Conservation (phyloP, 2,329 filamentous ascomycete genomes). For the Cladophialophora chaetospira region DNA sequence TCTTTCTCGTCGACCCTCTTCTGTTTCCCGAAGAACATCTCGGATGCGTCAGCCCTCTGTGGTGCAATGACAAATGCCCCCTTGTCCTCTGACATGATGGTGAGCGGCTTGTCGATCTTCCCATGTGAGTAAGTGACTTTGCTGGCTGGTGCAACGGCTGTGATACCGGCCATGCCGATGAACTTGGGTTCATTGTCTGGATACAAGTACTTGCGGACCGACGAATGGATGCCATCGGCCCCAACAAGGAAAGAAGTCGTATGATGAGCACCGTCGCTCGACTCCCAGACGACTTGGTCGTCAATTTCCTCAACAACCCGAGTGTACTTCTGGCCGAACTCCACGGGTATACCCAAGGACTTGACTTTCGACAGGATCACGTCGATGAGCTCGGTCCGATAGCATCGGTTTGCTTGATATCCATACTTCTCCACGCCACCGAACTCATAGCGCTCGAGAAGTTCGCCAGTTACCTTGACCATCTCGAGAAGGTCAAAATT, state of each 20-base stretch:
- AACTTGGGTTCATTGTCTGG: conserved; percentile 54
- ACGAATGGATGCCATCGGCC: conserved; percentile 63
- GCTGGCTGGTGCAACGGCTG: conserved; percentile 31
- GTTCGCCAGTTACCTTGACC: conserved; percentile 41
- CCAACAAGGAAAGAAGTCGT: conserved; percentile 54
- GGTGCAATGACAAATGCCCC: conserved; percentile 44
- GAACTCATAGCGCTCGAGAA: conserved; percentile 35
- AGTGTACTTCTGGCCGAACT: conserved; percentile 53
- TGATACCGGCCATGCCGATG: conserved; percentile 50
- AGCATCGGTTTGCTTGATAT: conserved; percentile 58
- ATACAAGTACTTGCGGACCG: conserved; percentile 55
- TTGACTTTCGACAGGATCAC: conserved; percentile 48
- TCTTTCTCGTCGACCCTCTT: conserved; percentile 37
- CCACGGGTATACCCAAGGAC: conserved; percentile 45
- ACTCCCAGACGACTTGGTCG: conserved; percentile 51
- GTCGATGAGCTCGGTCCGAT: conserved; percentile 55
- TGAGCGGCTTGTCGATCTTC: conserved; percentile 19
- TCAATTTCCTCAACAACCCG: conserved; percentile 43
- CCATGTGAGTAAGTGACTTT: conserved; percentile 14
- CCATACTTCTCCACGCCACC: conserved; percentile 48
- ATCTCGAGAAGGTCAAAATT: conserved; percentile 57
- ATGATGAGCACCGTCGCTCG: conserved; percentile 45
- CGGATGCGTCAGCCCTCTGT: conserved; percentile 39
- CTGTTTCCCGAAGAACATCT: conserved; percentile 43
- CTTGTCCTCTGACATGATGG: conserved; percentile 22